Conservation (phyloP, 2,329 filamentous ascomycete genomes). For the Aspergillus sp. region DNA sequence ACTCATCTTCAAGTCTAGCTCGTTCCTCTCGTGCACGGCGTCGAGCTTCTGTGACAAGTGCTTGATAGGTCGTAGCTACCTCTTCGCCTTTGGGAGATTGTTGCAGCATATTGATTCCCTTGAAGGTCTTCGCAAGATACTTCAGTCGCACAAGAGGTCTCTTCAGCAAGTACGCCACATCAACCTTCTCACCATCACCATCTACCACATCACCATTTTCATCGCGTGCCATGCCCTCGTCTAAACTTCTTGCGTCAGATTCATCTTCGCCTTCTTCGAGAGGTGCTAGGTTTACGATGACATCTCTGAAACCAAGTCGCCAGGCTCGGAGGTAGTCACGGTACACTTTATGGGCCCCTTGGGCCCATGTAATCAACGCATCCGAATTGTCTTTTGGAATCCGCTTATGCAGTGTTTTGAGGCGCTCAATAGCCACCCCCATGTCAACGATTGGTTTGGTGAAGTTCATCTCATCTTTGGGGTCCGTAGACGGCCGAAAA, state of each 20-base stretch:
- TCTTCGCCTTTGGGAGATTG: slow-evolving; percentile 52
- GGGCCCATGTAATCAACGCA: slow-evolving; percentile 74
- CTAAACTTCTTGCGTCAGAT: slow-evolving; percentile 45
- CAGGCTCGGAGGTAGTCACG: slow-evolving; percentile 80
- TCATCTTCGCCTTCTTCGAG: slow-evolving; percentile 58
- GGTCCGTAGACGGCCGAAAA: slow-evolving; percentile 55
- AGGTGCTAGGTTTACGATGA: slow-evolving; percentile 87
- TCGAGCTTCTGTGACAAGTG: slow-evolving; percentile 70
- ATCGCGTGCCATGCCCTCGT: slow-evolving; percentile 54
- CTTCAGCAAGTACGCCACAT: slow-evolving; percentile 90
- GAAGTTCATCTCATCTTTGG: slow-evolving; percentile 57
- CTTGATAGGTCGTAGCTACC: slow-evolving; percentile 61
- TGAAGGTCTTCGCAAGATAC: slow-evolving; percentile 78
- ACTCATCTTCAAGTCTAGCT: slow-evolving; percentile 75
- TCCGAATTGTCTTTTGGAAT: slow-evolving; percentile 71
- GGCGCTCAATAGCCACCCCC: slow-evolving; percentile 81
- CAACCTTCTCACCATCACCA: slow-evolving; percentile 79
- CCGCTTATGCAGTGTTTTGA: slow-evolving; percentile 74
- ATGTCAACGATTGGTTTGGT: slow-evolving; percentile 90
- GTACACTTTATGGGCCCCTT: slow-evolving; percentile 73
- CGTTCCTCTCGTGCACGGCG: slow-evolving; percentile 68
- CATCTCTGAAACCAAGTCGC: slow-evolving; percentile 89
- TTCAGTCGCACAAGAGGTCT: slow-evolving; percentile 83
- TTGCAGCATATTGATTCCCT: slow-evolving; percentile 47
- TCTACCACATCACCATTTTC: slow-evolving; percentile 60